Evolutionary conservation across 257 asterid genomes (phyloP), one percentile per base, ranked within the genome.

Genomic region (Mentha longifolia): DNA sequence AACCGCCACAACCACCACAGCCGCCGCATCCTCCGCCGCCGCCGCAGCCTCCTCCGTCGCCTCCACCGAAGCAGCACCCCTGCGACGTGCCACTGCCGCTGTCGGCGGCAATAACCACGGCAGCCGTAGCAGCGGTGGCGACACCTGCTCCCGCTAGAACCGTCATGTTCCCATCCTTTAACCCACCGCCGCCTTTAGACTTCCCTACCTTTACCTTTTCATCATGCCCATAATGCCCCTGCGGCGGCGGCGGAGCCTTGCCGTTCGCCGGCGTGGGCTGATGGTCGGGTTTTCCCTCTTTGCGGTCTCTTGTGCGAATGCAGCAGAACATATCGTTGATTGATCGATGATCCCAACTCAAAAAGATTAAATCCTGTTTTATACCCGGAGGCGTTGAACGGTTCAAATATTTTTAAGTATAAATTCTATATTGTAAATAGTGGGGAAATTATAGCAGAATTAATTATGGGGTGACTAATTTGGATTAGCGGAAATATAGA

Each of bases 111-210:
- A 50, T 6, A 61, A 76, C 76, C 50, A 64, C 80, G 43, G 63
- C 76, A 22, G 55, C 76, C 1, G 80, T 70, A 12, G 76, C 76
- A 11, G 68, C 79, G 8, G 20, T 37, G 8, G 68, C 68, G 3
- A n/a, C 58, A 11, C 80, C 80, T 19, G 77, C 80, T 57, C 77
- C 80, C 2, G 77, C 74, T 9, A 76, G 65, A 41, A 77, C 65
- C 17, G 30, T 57, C 77, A 77, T 77, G 31, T 71, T 71, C 14
- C 81, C 81, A 42, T 77, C 81, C 43, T 49, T 69, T 2, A 35
- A 2, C n/a, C 72, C 72, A 10, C 11, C 6, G 22, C 11, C 6
- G 22, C 68, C 42, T 19, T 22, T 28, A 3, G 74, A n/a, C 45
- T 76, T 76, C 5, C 45, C 72, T 8, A 28, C 35, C 54, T n/a